A percentile compares a stretch with the other conserved stretches of the same genome.
Conservation (phyloP, 148 eudicot genomes). For the Silene latifolia region DNA sequence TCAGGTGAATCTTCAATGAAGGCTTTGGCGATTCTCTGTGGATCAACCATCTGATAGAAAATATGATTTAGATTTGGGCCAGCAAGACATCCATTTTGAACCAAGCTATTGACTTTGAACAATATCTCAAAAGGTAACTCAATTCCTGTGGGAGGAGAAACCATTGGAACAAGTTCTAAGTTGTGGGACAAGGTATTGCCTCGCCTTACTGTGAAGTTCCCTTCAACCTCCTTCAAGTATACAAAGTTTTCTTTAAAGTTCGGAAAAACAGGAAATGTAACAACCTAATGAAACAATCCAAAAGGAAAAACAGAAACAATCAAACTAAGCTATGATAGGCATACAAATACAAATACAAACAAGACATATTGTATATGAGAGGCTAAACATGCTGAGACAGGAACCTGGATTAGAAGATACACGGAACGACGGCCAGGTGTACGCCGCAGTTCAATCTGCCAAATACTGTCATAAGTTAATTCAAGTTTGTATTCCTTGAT, state of each 20-base stretch:
- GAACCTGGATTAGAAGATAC: conserved; percentile 58
- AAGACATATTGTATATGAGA: neutral
- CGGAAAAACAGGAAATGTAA: too few relatives aligned
- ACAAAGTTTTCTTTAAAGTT: too few relatives aligned
- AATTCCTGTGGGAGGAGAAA: conserved; percentile 45
- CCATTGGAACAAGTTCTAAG: conserved; percentile 53
- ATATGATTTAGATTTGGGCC: conserved; percentile 51
- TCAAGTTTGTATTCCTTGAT: conserved; percentile 34
- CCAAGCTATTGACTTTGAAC: conserved; percentile 60
- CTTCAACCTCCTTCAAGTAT: conserved; percentile 9
- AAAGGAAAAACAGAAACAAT: too few relatives aligned
- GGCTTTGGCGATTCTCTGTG: conserved; percentile 28
- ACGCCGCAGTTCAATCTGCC: conserved; percentile 45
- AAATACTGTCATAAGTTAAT: conserved; percentile 47
- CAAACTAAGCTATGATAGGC: conserved; percentile 13
- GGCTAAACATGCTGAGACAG: neutral
- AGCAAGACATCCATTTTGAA: conserved; percentile 71
- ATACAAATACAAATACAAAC: neutral
- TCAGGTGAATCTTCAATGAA: conserved; percentile 61
- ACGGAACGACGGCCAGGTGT: conserved; percentile 26
- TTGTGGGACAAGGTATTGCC: conserved; percentile 46
- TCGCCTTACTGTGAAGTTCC: conserved; percentile 32
- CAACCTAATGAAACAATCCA: too few relatives aligned
- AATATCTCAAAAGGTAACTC: conserved; percentile 54
- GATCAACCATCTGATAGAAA: conserved; percentile 68